phyloP scores from a whole-genome alignment of 1,139 yeast genomes.

The Geotrichum candidum region DNA sequence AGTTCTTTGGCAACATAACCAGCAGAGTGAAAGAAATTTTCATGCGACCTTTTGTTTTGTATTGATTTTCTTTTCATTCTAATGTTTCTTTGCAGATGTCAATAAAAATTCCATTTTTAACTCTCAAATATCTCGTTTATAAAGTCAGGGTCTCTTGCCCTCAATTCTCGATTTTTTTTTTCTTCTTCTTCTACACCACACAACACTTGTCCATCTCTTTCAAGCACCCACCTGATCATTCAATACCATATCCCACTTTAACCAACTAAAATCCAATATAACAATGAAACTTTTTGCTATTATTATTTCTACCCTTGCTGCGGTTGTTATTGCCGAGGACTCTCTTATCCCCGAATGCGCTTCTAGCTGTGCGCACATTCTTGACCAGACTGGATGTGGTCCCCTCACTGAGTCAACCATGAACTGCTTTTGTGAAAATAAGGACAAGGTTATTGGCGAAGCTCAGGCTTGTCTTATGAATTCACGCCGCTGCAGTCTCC shows the following conservation, averaged over 20 bases:
- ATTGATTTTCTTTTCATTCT: too few species aligned
- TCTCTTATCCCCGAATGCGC: conserved; percentile 10
- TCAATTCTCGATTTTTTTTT: too few species aligned
- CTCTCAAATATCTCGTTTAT: too few species aligned
- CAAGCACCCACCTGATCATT: neutral
- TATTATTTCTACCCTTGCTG: neutral
- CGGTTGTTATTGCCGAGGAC: conserved; percentile 1
- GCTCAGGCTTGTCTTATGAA: conserved; percentile 9
- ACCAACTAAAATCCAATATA: neutral
- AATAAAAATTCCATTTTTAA: too few species aligned
- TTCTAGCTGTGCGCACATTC: conserved; percentile 1
- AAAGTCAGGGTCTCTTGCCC: too few species aligned
- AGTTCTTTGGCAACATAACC: too few species aligned
- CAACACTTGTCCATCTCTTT: neutral
- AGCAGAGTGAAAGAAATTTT: too few species aligned
- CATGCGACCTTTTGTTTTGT: too few species aligned
- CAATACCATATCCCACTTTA: neutral
- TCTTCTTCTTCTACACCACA: neutral
- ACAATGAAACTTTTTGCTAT: conserved; percentile 4
- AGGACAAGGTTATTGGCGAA: conserved; percentile 1
- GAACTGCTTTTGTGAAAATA: conserved; percentile 13
- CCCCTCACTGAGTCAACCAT: conserved; percentile 6
- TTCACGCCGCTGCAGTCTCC: conserved; percentile 3
- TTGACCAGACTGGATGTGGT: conserved; percentile 15
- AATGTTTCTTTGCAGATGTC: too few species aligned